Conservation (phyloP, 164 flowering plant species). For the Saururus chinensis region DNA sequence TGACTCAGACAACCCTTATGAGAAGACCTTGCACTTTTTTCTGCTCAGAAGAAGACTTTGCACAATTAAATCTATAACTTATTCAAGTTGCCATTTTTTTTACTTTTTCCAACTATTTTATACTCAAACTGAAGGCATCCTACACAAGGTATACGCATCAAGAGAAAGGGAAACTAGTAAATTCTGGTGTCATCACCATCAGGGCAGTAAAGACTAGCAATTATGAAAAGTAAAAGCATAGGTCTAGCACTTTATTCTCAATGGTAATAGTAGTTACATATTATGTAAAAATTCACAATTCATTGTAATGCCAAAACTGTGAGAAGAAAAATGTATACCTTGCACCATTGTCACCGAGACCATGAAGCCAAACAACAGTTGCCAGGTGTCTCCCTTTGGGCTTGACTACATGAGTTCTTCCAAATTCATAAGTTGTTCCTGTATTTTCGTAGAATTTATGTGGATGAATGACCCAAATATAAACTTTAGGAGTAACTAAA, state of each 20-base stretch:
- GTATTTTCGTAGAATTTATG: constrained; percentile 38
- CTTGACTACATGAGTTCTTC: constrained; percentile 76
- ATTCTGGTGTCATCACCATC: too few species aligned
- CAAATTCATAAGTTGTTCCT: constrained; percentile 55
- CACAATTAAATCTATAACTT: too few species aligned
- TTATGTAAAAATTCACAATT: too few species aligned
- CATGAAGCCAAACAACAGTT: constrained; percentile 81
- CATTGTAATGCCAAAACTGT: too few species aligned
- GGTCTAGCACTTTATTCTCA: too few species aligned
- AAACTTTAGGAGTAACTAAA: background rate
- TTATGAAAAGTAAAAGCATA: too few species aligned
- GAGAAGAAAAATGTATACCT: constrained; percentile 27
- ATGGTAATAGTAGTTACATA: too few species aligned
- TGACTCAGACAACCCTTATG: too few species aligned
- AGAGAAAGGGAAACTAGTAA: too few species aligned
- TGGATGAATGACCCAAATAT: background rate
- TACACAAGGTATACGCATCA: constrained; percentile 1
- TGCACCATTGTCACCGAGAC: constrained; percentile 77
- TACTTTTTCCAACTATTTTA: too few species aligned
- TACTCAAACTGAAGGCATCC: constrained; percentile 3
- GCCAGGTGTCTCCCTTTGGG: constrained; percentile 77
- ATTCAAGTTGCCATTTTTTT: constrained; percentile 13
- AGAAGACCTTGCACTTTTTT: too few species aligned
- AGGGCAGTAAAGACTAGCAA: constrained; percentile 1
- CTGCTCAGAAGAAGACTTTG: too few species aligned